Evolutionary conservation across 2,329 filamentous ascomycete genomes (phyloP), one percentile per base, ranked within the genome.

Genomic region (Madurella mycetomatis): DNA sequence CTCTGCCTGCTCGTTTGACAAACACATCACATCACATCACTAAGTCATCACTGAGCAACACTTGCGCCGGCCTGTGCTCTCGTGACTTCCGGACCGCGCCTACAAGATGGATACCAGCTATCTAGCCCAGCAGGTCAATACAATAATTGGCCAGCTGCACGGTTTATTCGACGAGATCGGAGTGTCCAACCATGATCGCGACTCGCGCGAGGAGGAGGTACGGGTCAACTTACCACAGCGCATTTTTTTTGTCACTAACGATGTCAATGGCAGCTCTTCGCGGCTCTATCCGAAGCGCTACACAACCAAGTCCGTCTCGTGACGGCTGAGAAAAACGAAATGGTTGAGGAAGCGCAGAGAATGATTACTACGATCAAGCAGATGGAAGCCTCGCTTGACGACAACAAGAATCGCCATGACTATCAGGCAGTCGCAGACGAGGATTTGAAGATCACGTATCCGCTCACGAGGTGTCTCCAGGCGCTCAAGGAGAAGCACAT

Each of bases 81-180:
- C 31, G 32, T 15, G 15, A 41, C 40, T 44, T 9, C 34, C 41
- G 18, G 25, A 51, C 39, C 19, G 41, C 41, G 39, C 46, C 49
- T n/a, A 11, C 56, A 55, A 49, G 65, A 95, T 96, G 85, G 92
- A 96, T 74, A 90, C 92, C 55, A 90, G 88, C 70, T 95, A 95
- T 72, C 80, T 97, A 69, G 88, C 90, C 65, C 90, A 95, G 71
- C 94, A 97, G 82, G 90, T 99, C 74, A 94, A 90, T 63, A 90
- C 83, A 66, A 96, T 96, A 68, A 91, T 97, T 69, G 84, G 84
- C 71, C 91, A 96, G 73, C 82, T 99, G 57, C 92, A 97, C 73
- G 88, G 88, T 61, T 82, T 97, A 54, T 99, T 96, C 67, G 94
- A 99, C 71, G 92, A 99, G 69, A 99, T 99, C 67, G 94, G 94